A percentile compares a stretch with the other conserved stretches of the same genome.
Evolutionary conservation across 192 early-diverging fungal species (phyloP).

Genomic region (Gigaspora rosea): DNA sequence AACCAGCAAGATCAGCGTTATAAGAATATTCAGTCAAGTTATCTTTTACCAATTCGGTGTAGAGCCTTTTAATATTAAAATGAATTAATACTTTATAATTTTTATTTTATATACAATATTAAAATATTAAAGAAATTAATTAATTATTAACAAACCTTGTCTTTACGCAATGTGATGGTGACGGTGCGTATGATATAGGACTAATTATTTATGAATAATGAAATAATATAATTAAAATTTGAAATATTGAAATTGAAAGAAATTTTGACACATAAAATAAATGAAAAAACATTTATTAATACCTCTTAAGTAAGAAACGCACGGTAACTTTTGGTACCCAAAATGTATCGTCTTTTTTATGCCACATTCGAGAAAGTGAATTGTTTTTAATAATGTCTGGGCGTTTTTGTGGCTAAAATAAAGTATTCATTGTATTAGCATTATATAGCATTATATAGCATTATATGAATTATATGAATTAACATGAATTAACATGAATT

Average conservation of each 20-base stretch:
- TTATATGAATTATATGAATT: neutral
- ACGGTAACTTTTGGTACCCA: constrained; percentile 84
- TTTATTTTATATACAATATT: no score
- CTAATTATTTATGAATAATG: neutral
- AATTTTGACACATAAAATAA: neutral
- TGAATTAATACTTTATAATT: neutral
- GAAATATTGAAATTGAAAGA: no score
- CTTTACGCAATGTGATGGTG: no score
- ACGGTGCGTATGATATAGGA: neutral
- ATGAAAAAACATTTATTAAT: neutral
- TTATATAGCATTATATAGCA: neutral
- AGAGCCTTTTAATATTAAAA: constrained; percentile 32
- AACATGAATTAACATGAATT: neutral
- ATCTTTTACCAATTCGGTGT: constrained; percentile 41
- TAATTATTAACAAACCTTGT: no score
- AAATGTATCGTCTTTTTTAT: constrained; percentile 93
- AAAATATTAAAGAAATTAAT: no score
- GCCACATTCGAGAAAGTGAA: constrained; percentile 73
- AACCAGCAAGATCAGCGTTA: constrained; percentile 53
- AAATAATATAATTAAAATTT: no score
- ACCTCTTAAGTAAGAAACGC: constrained; percentile 51
- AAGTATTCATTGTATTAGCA: neutral
- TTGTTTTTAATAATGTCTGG: constrained; percentile 66
- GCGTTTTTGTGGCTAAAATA: constrained; percentile 26
- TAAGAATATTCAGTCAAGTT: constrained; percentile 47